Evolutionary conservation across 2,329 filamentous ascomycete species (phyloP), one percentile per base, ranked within the genome.

Genomic region (Tolypocladium tropicale): DNA sequence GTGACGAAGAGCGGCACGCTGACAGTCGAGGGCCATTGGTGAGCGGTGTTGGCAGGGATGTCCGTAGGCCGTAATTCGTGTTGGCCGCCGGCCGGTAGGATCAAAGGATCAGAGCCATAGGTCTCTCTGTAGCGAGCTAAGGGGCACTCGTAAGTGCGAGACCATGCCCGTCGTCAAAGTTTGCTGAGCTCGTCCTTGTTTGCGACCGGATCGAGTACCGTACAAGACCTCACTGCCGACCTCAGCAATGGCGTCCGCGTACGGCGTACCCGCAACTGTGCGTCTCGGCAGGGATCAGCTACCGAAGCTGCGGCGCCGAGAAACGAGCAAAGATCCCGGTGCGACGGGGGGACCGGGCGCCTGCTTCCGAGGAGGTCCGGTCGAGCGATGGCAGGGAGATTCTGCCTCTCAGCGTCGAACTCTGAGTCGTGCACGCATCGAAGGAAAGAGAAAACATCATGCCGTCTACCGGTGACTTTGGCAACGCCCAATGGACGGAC

Each of bases 1-100:
- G 67, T 76, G 37, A 73, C 74, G 2, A 78, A 78, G 65, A 74
- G 69, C 7, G 75, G 74, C 3, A 77, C 75, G 0, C 61, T 77
- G 60, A 72, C 74, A 0, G 52, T 77, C 3, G 73, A 64, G 54
- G 56, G 58, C 30, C 58, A 59, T 46, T 62, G 56, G 55, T 57
- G 73, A 64, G 53, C 55, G 57, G 46, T 60, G 53, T 53, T 57
- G 39, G 56, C 25, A 10, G 12, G 28, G 23, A 33, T n/a, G 10
- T 30, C 33, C 21, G 34, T 16, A 46, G 2, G 10, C 6, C 2
- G 16, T 28, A n/a, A 16, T 6, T 3, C 3, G 36, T n/a, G 10
- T 3, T 5, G 12, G 34, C 16, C 3, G 21, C 28, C 41, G 11
- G 25, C 6, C 5, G 25, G 43, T 18, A n/a, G 28, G 16, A 50